Base-by-base conservation (phyloP, 129 eudicot species). In the Pseudognaphalium luteoalbum region DNA sequence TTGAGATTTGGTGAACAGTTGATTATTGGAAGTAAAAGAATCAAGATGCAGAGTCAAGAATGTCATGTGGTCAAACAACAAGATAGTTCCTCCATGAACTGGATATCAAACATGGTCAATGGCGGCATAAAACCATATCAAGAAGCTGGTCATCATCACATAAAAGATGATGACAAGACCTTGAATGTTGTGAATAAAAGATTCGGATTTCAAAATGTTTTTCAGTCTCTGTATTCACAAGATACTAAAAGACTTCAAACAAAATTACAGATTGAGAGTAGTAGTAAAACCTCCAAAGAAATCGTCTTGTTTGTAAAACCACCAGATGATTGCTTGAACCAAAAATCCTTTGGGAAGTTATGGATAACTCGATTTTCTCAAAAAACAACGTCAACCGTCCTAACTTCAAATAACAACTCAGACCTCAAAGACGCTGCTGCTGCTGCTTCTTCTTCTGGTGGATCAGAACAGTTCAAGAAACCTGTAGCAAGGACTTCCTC, bases 51-150 rank as follows among this genome's bases (percentile, higher is more conserved):
- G 62, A 59, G 72, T 39, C 81, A 85, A 58, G 87, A 71, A 62
- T 67, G 66, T 54, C 79, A 56, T 15, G 51, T 69, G 54, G 68
- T 58, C 50, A 76, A 63, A 67, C 79, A 75, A 30, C 79, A 75
- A 37, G 87, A 83, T 69, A 87, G 91, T 84, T 91, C 97, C 29
- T 91, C 89, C 72, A 39, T 87, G 96, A 91, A 77, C 70, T 91
- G 97, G 97, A 91, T 91, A 51, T 85, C 96, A 10, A 91, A 85
- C 82, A 88, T 89, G 89, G 91, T 87, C 6, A 91, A 87, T 75
- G 91, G 93, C 54, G 14, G 6, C 4, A 42, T 59, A 58, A 84
- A 77, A 67, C 68, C 78, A 21, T 58, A 76, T 63, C 70, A 83
- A 75, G 86, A 78, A 32, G 85, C 44, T 25, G 22, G 17, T 54